A percentile compares a stretch with the other conserved stretches of the same genome.
Evolutionary conservation across 495 filamentous ascomycete genomes (phyloP).

Genomic region (Pyronema domesticum): DNA sequence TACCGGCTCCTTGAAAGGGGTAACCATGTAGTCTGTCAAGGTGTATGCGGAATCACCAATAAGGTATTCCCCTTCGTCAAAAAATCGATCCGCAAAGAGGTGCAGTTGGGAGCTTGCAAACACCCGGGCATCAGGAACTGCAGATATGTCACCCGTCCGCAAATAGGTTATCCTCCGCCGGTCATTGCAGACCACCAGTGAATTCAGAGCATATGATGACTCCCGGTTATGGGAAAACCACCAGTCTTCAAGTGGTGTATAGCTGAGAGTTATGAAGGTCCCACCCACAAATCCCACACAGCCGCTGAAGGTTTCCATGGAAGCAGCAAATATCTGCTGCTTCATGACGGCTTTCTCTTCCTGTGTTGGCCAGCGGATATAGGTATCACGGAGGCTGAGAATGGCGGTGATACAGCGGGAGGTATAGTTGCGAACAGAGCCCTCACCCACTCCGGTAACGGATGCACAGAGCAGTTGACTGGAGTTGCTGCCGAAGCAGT

Average conservation of each 20-base stretch:
- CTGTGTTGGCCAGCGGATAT: not conserved
- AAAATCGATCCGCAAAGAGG: not conserved
- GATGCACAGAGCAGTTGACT: not conserved
- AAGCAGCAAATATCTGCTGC: not conserved
- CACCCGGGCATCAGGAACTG: not conserved
- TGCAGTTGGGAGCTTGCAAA: not conserved
- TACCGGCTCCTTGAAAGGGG: not conserved
- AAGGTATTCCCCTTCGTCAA: not conserved
- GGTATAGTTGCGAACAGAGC: not conserved
- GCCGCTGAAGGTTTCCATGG: not conserved
- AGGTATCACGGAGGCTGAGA: not conserved
- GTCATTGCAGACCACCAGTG: not conserved
- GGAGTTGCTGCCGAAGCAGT: not conserved
- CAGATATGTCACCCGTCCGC: not conserved
- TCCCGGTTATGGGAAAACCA: not conserved
- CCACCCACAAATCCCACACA: not conserved
- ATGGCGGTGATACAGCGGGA: not conserved
- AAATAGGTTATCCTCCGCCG: not conserved
- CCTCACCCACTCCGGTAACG: not conserved
- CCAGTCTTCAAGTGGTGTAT: not conserved
- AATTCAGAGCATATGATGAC: not conserved
- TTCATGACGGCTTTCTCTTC: not conserved
- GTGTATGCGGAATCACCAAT: not conserved
- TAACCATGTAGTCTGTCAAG: not conserved
- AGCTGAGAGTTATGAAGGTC: constrained; percentile 2